Percentiles rank a stretch among this genome's conserved stretches.
Evolutionary conservation across 2,329 filamentous ascomycete species (phyloP).

Genomic region (Aspergillus tamarii): DNA sequence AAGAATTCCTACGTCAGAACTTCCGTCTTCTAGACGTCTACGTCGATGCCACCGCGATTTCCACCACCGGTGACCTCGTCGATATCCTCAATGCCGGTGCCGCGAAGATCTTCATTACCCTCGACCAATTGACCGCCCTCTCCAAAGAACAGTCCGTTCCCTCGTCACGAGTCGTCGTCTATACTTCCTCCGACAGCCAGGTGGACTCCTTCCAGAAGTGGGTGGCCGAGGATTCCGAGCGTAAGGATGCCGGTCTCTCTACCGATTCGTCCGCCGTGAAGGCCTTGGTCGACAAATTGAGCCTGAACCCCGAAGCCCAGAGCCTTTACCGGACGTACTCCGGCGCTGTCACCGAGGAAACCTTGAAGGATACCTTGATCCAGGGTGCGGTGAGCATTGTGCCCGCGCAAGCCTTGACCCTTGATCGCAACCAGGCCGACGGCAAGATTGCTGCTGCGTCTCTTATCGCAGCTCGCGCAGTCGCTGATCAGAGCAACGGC

Average conservation of each 20-base stretch:
- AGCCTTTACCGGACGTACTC: slow-evolving; percentile 44
- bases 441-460: slow-evolving; percentile 68
- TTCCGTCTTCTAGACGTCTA: slow-evolving; percentile 64
- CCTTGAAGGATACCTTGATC: slow-evolving; percentile 52
- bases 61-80: slow-evolving; percentile 72
- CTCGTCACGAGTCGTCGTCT: slow-evolving; percentile 61
- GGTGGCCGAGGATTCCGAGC: slow-evolving; percentile 40
- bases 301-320: slow-evolving; percentile 43
- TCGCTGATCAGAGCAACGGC: slow-evolving; percentile 79
- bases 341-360: slow-evolving; percentile 47
- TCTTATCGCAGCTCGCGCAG: slow-evolving; percentile 74
- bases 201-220: slow-evolving; percentile 44
- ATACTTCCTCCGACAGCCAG: slow-evolving; percentile 47
- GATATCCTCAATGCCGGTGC: slow-evolving; percentile 84
- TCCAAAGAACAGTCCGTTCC: slow-evolving; percentile 55
- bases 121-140: slow-evolving; percentile 65
- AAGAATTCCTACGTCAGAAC: slow-evolving; percentile 60
- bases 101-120: slow-evolving; percentile 78
- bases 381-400: slow-evolving; percentile 71
- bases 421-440: slow-evolving; percentile 62
- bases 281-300: slow-evolving; percentile 41
- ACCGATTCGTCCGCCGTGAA: slow-evolving; percentile 42
- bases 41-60: slow-evolving; percentile 74
- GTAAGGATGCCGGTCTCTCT: slow-evolving; percentile 40
- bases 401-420: slow-evolving; percentile 70